Percentiles rank a stretch among this genome's conserved stretches.
These are phyloP conservation scores for Hypericum perforatum DNA, from an alignment of 345 rosid species.

Conservation along the genomic window DNA sequence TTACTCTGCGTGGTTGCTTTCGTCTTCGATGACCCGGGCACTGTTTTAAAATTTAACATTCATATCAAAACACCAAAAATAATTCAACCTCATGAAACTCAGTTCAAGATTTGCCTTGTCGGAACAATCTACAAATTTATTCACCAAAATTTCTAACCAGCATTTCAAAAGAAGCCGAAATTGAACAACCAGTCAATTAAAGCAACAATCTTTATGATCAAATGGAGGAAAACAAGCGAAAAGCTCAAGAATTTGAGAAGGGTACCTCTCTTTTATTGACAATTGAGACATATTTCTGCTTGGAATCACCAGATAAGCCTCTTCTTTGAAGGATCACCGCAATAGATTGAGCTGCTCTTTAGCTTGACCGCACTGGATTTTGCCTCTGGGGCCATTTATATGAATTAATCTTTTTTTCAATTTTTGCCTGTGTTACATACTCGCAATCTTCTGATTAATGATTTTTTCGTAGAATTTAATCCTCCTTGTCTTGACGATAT, in stretches of 20 bases:
- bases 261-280: constrained; percentile 48
- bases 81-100: constrained; percentile 15
- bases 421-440: neutral
- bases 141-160: neutral
- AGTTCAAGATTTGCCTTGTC: constrained; percentile 1
- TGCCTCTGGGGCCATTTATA: constrained; percentile 40
- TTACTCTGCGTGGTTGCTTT: constrained; percentile 43
- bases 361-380: constrained; percentile 36
- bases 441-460: neutral
- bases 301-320: constrained; percentile 24
- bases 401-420: neutral
- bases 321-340: constrained; percentile 40
- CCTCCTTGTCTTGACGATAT: too few species aligned
- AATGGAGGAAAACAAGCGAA: neutral
- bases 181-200: constrained; percentile 5
- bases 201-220: neutral
- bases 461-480: too few species aligned
- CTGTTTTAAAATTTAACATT: constrained; percentile 51
- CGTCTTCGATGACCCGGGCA: constrained; percentile 38
- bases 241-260: too few species aligned
- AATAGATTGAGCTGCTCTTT: constrained; percentile 25
- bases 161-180: constrained; percentile 11
- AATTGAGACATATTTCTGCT: constrained; percentile 36
- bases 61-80: constrained; percentile 19
- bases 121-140: neutral